Base-by-base conservation (phyloP, 163 green algal species). In the Chloroidium sp. region DNA sequence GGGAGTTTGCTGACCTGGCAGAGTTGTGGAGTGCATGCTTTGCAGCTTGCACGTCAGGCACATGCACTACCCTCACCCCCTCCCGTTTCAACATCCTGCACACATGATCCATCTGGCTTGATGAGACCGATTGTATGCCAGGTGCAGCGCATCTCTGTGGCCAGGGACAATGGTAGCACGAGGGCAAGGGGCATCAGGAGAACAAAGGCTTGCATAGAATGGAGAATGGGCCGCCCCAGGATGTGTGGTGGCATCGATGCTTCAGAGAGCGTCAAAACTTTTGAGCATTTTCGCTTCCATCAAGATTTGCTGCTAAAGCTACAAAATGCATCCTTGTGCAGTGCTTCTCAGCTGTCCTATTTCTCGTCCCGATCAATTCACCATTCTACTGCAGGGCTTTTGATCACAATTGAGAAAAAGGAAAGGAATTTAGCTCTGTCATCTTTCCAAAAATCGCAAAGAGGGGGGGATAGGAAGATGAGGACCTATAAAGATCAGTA, bases 1-100 rank as follows among this genome's bases (percentile, higher is more conserved):
- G 13, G n/a, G 8, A 61, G 8, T 61, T 14, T 60, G 13, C 74
- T 77, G 74, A 14, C 13, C n/a, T 77, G 74, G 10, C 67, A 10
- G 10, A 10, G 4, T 14, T 4, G 4, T 14, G 8, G 74, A 77
- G 57, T 60, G 2, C 61, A 75, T 14, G 62, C 77, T 75, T 61
- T 36, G 82, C 86, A 12, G 80, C 81, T 6, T 62, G 61, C 59
- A 95, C 86, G 61, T 95, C 89, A 0, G 90, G 89, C 62, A 95
- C 89, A 62, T 93, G 85, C 36, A 84, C 83, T 8, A 92, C 85
- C 2, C 82, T 79, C 75, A 90, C 61, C n/a, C 82, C 82, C 64
- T 86, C 81, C 57, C 83, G 67, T 12, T 77, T 76, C 68, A 90
- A 80, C n/a, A 89, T 59, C 80, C 83, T 86, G 82, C 79, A 78